phyloP scores from a whole-genome alignment of 257 asterid genomes.

The Solanum bulbocastanum region DNA sequence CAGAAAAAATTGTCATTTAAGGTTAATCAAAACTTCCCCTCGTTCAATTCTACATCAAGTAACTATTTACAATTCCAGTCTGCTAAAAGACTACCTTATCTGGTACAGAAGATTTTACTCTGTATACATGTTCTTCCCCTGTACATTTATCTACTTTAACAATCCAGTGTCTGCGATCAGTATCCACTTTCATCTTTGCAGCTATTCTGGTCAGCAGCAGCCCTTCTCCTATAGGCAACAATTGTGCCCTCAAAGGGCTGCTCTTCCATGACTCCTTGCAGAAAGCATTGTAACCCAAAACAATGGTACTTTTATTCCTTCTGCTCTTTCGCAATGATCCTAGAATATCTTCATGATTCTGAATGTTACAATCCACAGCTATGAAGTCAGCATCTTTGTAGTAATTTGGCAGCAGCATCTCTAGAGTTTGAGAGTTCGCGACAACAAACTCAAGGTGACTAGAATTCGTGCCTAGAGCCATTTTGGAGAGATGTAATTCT shows the following conservation, averaged over 20 bases:
- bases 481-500: constrained; percentile 22
- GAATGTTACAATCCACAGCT: constrained; percentile 63
- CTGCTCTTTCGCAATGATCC: constrained; percentile 19
- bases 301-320: constrained; percentile 11
- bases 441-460: constrained; percentile 30
- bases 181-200: constrained; percentile 5
- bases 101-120: constrained; percentile 36
- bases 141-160: constrained; percentile 67
- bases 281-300: constrained; percentile 71
- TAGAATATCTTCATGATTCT: constrained; percentile 43
- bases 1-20: not conserved
- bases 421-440: constrained; percentile 29
- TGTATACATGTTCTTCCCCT: constrained; percentile 59
- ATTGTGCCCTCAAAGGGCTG: constrained; percentile 29
- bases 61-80: constrained; percentile 14
- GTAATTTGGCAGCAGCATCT: constrained; percentile 9
- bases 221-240: constrained; percentile 84
- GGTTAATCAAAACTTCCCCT: not conserved
- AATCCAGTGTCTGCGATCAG: constrained; percentile 39
- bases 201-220: constrained; percentile 40
- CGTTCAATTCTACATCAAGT: not conserved
- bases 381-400: constrained; percentile 54
- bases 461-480: constrained; percentile 13
- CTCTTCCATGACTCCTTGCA: constrained; percentile 53
- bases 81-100: not conserved